phyloP scores from a whole-genome alignment of 495 filamentous ascomycete species.

The Cercophora scortea region DNA sequence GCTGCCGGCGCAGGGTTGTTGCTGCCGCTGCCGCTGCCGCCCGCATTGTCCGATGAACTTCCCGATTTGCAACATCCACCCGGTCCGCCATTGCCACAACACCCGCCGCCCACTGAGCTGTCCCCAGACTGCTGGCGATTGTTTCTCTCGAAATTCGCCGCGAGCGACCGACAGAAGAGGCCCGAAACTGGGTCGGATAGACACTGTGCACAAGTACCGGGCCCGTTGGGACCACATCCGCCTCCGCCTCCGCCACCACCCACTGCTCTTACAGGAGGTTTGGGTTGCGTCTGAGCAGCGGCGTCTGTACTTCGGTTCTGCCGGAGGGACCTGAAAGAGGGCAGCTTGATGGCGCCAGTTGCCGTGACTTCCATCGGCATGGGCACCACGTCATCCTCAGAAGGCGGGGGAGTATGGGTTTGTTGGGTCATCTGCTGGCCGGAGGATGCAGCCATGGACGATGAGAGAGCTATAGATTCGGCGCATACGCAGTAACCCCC shows the following conservation, averaged over 20 bases:
- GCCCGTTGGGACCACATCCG: conserved; percentile 57
- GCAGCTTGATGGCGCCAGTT: conserved; percentile 41
- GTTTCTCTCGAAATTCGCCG: conserved; percentile 49
- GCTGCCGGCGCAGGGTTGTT: background rate
- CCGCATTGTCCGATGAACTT: background rate
- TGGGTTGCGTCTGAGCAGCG: background rate
- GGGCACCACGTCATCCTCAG: conserved; percentile 52
- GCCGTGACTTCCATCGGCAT: conserved; percentile 41
- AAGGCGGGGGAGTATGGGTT: conserved; percentile 61
- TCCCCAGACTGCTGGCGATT: conserved; percentile 33
- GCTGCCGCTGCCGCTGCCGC: background rate
- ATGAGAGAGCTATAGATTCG: conserved; percentile 46
- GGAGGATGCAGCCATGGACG: background rate
- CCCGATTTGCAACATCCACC: conserved; percentile 32
- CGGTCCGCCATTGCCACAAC: conserved; percentile 33
- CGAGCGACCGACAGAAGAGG: conserved; percentile 79
- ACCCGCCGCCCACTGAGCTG: conserved; percentile 43
- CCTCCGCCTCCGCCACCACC: conserved; percentile 9
- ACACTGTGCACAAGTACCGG: conserved; percentile 76
- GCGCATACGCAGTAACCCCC: conserved; percentile 80
- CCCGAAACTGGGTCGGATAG: conserved; percentile 68
- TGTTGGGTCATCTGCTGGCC: conserved; percentile 27
- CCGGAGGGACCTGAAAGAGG: conserved; percentile 26
- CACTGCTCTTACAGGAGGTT: background rate
- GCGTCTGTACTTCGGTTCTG: conserved; percentile 4